Base-by-base conservation (phyloP, 257 asterid genomes). In the Ehretia macrophylla region DNA sequence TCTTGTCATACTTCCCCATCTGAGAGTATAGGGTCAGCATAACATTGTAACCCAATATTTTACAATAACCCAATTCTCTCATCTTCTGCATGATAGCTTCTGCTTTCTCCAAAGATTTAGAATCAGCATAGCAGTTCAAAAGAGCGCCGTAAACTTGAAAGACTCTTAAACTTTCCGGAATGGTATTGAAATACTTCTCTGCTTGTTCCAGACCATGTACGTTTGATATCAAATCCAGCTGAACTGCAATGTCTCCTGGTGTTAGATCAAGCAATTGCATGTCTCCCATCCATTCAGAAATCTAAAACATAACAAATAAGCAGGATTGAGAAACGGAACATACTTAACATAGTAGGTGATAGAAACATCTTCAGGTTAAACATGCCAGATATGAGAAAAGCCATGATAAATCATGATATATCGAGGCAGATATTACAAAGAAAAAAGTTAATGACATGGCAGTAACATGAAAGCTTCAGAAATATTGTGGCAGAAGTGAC, bases 1-100 rank as follows among this genome's bases (percentile, higher is more conserved):
- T 32, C 70, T 77, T 75, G 10, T 70, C 74, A 8, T 55, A 57
- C 35, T 68, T 37, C 27, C 75, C 72, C 61, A 55, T 55, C 66
- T 62, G 55, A 42, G 56, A 56, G 44, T 78, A 83, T 14, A 83
- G 81, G 19, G 63, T 50, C 60, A 79, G 50, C 85, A 83, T 68
- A 27, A 58, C 59, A 67, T 66, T 78, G 75, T 51, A 75, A 19
- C 69, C 19, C 22, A 76, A 32, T 22, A 51, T 20, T 17, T 10
- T 18, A 40, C 42, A 44, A 46, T 64, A 50, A 10, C 67, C 70
- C 56, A 64, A 18, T 59, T 76, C 63, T 57, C 60, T 68, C 60
- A 77, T 59, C 48, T 61, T 68, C 63, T 77, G 68, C 76, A 77
- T 68, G 35, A 57, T 37, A 44, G 51, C 55, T 68, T 72, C 82